Base-by-base conservation (phyloP, 140 eudicot species). In the Eryngium alpinum region DNA sequence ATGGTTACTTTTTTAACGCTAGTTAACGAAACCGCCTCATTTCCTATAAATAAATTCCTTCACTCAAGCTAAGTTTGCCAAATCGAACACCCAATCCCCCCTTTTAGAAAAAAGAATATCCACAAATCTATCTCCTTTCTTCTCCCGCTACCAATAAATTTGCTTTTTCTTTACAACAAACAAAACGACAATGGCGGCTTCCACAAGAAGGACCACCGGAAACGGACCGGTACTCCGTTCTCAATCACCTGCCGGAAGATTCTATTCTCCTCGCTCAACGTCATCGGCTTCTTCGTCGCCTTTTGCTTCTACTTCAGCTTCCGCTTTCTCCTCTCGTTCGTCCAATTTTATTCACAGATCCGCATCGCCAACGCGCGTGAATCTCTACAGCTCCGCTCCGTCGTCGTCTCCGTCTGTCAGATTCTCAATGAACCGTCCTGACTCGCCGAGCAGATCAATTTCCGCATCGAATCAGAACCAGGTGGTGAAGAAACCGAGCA, bases 21-120 rank as follows among this genome's bases (percentile, higher is more conserved):
- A 38, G 46, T 38, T 38, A 38, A 38, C 46, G 7, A 38, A 38
- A 38, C 7, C 46, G 46, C 6, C 65, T 70, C 79, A 5, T 3
- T 44, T 77, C 77, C 96, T 90, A 88, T 92, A 92, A 89, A 89
- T 90, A 89, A 81, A 70, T 81, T 12, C 72, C 94, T 83, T 83
- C 79, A 84, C 83, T 78, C 3, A 53, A 87, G 91, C 73, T 18
- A 77, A 79, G 97, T 93, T 93, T 93, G 94, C 96, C 97, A 86
- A 91, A 75, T 84, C 86, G 74, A 81, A 80, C 79, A 81, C 71
- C 80, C 60, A 89, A 87, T 82, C 50, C 1, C 86, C 59, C 67
- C 86, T 81, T 85, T 49, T 73, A 81, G 80, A 51, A 17, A n/a
- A 21, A 5, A 15, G 31, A 73, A n/a, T 6, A 72, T 53, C 19